Base-by-base conservation (phyloP, 768 basidiomycete species). In the Rhizopogon rudus region DNA sequence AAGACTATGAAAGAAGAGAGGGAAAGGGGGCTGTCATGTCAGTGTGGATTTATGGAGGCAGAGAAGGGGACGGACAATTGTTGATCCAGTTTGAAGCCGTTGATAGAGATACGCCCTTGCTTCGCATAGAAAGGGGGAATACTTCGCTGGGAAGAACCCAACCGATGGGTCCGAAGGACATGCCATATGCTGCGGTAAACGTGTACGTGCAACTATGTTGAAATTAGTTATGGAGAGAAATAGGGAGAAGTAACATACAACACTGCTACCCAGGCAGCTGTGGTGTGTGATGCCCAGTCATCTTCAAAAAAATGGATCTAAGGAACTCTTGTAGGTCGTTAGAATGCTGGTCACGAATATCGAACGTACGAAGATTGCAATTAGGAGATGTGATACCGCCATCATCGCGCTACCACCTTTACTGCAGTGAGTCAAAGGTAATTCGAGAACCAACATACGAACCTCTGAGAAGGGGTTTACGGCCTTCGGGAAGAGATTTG, bases 21-120 rank as follows among this genome's bases (percentile, higher is more conserved):
- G n/a, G 7, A 43, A 39, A 35, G 53, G 17, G 10, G 14, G 35
- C 9, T 2, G 8, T 25, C 3, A 37, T 37, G 48, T 49, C 35
- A 49, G 48, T 25, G 20, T 13, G 17, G 3, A 8, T 13, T 52
- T 40, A 25, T 17, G 17, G 9, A 40, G 29, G 53, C 7, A 44
- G 53, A 33, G 3, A 35, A 37, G 0, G 20, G 52, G 13, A 68
- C 78, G 1, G 49, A 86, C 86, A 93, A 56, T 93, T 93, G 63
- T 92, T 92, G 25, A 81, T 61, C 91, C 91, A 93, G 60, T 89
- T 90, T n/a, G 87, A 88, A 3, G 89, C 87, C 2, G 91, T 93
- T 17, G 89, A 84, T 20, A 95, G 63, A 22, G 91, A 82, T 5
- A 93, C 91, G 46, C 93, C 93, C 64, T 85, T 86, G 60, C 88